Base-by-base conservation (phyloP, 441 rosid genomes). In the Macaranga tanarius region DNA sequence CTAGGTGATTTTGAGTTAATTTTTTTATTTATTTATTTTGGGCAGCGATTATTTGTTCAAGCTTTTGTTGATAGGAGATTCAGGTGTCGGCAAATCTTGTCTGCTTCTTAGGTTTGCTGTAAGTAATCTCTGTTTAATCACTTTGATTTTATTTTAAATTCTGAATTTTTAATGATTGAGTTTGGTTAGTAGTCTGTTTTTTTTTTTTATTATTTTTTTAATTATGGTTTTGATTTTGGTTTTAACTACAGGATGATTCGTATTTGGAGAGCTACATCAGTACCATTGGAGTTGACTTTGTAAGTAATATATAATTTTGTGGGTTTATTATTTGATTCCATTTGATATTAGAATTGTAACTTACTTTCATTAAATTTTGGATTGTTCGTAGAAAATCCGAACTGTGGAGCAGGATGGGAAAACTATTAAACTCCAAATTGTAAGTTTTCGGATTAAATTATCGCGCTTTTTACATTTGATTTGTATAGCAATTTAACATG, bases 401-500 rank as follows among this genome's bases (percentile, higher is more conserved):
- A 94, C 97, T 0, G 99, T 94, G 77, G 99, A 94, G 78, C 99
- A 94, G 73, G 97, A 94, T 77, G 97, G 95, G 26, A 92, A 94
- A 77, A 94, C 98, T 72, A 88, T 92, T 79, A 94, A 94, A 83
- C 93, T 94, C 67, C 99, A 94, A 85, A 90, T 94, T 68, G 99
- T 92, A 82, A 84, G 95, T 82, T 68, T 34, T 48, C 28, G 62
- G 10, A 26, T 76, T 45, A 13, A 19, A 15, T 60, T 5, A 6
- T 28, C 12, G n/a, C 58, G n/a, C 58, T 54, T 34, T 34, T 34
- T 34, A 34, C 7, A 34, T 34, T 34, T 34, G 38, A 34, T 34
- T 34, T 34, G 4, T 34, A 7, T 34, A 34, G 38, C 38, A 3
- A 3, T 34, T 34, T 34, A 34, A 34, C 38, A 34, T 34, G n/a